phyloP scores from a whole-genome alignment of 2,329 filamentous ascomycete species.

The Nemania sp. region DNA sequence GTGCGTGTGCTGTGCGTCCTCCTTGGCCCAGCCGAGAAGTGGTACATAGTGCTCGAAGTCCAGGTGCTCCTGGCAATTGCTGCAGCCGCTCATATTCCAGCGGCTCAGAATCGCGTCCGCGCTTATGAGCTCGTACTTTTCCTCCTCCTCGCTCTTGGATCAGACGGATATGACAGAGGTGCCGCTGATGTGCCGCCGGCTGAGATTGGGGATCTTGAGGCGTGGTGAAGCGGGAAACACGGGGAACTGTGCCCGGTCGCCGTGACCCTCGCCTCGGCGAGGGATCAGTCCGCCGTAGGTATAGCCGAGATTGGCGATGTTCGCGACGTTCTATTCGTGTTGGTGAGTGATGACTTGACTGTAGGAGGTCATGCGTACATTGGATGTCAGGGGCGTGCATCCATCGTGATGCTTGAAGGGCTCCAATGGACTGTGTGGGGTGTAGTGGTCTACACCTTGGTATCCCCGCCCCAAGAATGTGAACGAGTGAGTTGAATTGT shows the following conservation, averaged over 20 bases:
- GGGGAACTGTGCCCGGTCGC: background rate
- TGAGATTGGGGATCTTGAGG: slow-evolving; percentile 10
- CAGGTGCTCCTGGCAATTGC: slow-evolving; percentile 10
- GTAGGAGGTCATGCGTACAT: background rate
- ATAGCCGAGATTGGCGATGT: slow-evolving; percentile 12
- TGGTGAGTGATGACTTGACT: background rate
- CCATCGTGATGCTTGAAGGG: slow-evolving; percentile 5
- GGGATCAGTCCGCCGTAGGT: background rate
- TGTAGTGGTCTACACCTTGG: slow-evolving; percentile 9
- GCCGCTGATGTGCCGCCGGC: slow-evolving; percentile 8
- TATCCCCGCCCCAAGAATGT: background rate
- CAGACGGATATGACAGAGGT: slow-evolving; percentile 6
- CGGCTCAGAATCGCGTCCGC: slow-evolving; percentile 13
- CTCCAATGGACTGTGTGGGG: slow-evolving; percentile 9
- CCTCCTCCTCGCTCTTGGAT: background rate
- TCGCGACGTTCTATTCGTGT: slow-evolving; percentile 1
- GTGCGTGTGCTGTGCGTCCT: background rate
- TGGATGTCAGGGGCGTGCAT: slow-evolving; percentile 2
- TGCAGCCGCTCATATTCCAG: slow-evolving; percentile 6
- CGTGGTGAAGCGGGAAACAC: background rate
- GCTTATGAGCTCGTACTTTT: background rate
- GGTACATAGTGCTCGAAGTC: slow-evolving; percentile 10
- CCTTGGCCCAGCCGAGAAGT: slow-evolving; percentile 5
- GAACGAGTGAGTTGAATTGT: background rate
- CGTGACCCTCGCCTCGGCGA: background rate